A percentile compares a stretch with the other conserved stretches of the same genome.
These are phyloP conservation scores for Ogataea zsoltii DNA, from an alignment of 805 yeast genomes.

Conservation along the genomic window DNA sequence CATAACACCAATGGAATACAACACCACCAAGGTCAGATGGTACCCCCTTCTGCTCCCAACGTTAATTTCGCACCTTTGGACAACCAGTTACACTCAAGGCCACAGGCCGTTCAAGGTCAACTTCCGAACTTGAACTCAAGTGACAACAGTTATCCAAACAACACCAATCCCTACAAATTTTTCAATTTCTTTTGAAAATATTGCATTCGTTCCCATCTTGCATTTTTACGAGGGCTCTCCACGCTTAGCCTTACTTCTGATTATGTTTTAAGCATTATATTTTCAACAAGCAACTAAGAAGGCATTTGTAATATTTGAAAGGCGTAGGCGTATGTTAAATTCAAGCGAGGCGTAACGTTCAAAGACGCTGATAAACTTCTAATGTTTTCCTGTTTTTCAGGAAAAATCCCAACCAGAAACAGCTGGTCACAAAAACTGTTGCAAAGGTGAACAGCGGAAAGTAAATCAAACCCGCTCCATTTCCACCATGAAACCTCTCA, in stretches of 20 bases:
- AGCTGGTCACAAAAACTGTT: conserved; percentile 25
- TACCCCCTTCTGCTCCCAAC: background rate
- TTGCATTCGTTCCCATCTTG: background rate
- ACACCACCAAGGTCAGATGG: background rate
- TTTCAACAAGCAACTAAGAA: too few relatives aligned
- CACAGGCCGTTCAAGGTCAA: background rate
- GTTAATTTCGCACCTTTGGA: background rate
- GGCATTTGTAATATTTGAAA: too few relatives aligned
- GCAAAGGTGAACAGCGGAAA: conserved; percentile 30
- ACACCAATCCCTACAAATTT: conserved; percentile 15
- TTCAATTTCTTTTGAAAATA: conserved; percentile 11
- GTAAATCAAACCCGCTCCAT: conserved; percentile 35
- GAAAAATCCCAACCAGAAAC: conserved; percentile 32
- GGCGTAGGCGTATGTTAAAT: too few relatives aligned
- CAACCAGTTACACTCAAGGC: background rate
- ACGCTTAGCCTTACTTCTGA: background rate
- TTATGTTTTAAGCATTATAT: too few relatives aligned
- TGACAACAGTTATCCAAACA: conserved; percentile 13
- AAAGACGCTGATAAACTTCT: conserved; percentile 13
- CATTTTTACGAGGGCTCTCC: background rate
- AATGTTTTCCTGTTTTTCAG: conserved; percentile 16
- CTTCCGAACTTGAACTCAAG: conserved; percentile 13
- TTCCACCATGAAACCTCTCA: conserved; percentile 28
- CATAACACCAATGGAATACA: background rate
- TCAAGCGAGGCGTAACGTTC: too few relatives aligned